These are phyloP conservation scores for Stromatinia cepivora DNA, from an alignment of 2,329 filamentous ascomycete genomes.

Conservation along the genomic window DNA sequence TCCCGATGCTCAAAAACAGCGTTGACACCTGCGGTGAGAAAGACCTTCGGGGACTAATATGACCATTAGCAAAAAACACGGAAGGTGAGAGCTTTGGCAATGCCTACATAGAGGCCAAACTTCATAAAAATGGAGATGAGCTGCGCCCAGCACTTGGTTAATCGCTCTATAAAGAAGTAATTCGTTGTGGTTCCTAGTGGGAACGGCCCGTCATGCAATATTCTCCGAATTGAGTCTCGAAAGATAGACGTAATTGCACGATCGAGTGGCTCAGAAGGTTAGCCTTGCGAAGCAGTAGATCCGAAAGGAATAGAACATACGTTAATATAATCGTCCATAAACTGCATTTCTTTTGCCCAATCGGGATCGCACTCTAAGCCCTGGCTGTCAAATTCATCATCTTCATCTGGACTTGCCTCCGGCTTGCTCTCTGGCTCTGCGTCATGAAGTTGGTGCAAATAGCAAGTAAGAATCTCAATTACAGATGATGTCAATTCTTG, in stretches of 20 bases:
- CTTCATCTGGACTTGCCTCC: slow-evolving; percentile 30
- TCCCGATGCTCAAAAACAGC: slow-evolving; percentile 41
- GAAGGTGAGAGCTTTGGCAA: slow-evolving; percentile 43
- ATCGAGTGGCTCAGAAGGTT: slow-evolving; percentile 32
- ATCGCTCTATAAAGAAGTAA: slow-evolving; percentile 18
- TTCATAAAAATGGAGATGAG: slow-evolving; percentile 27
- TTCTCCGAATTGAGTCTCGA: slow-evolving; percentile 23
- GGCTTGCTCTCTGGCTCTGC: slow-evolving; percentile 2
- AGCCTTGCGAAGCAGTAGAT: slow-evolving; percentile 17
- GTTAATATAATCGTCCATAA: slow-evolving; percentile 31
- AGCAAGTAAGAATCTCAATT: slow-evolving; percentile 9
- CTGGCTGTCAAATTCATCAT: slow-evolving; percentile 35
- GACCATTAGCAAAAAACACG: slow-evolving; percentile 43
- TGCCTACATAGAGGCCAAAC: slow-evolving; percentile 30
- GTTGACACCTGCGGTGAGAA: slow-evolving; percentile 32
- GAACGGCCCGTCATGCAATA: slow-evolving; percentile 24
- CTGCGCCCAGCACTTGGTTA: slow-evolving; percentile 22
- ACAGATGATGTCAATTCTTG: slow-evolving; percentile 17
- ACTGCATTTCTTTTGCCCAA: slow-evolving; percentile 30
- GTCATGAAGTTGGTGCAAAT: background rate
- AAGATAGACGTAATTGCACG: slow-evolving; percentile 27
- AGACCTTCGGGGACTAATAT: slow-evolving; percentile 36
- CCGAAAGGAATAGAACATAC: slow-evolving; percentile 25
- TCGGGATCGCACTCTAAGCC: slow-evolving; percentile 29
- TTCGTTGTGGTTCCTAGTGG: background rate